These are phyloP conservation scores for Filobasidium floriforme DNA, from an alignment of 768 basidiomycete genomes.

Conservation along the genomic window DNA sequence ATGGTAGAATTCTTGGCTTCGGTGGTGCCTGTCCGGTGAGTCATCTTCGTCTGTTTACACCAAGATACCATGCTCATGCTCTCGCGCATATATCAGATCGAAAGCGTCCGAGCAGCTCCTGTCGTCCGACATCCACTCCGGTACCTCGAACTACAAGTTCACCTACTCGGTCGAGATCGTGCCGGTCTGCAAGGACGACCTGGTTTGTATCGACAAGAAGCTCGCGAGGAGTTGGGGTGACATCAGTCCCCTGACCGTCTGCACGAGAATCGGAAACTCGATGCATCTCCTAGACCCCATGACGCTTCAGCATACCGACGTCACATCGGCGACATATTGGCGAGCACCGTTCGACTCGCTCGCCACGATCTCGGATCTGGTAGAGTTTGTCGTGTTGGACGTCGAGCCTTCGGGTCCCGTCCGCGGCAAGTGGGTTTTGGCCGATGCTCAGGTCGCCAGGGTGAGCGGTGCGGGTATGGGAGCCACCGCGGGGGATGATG, in stretches of 20 bases:
- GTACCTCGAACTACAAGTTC: constrained; percentile 92
- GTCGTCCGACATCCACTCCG: constrained; percentile 82
- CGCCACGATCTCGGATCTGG: constrained; percentile 71
- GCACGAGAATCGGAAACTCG: constrained; percentile 83
- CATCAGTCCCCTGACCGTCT: constrained; percentile 78
- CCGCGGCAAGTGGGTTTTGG: constrained; percentile 72
- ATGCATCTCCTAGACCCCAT: constrained; percentile 83
- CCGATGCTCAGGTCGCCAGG: constrained; percentile 78
- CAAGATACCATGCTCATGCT: constrained; percentile 1
- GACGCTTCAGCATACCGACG: constrained; percentile 74
- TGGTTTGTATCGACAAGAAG: constrained; percentile 78
- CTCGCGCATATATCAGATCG: constrained; percentile 52
- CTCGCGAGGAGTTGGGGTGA: constrained; percentile 75
- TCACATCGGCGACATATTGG: constrained; percentile 76
- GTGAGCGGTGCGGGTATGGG: constrained; percentile 64
- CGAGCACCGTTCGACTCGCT: constrained; percentile 80
- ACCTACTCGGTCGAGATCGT: constrained; percentile 96
- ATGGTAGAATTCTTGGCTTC: constrained; percentile 89
- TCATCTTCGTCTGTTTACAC: constrained; percentile 14
- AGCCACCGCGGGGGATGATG: constrained; percentile 52
- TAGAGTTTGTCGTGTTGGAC: constrained; percentile 92
- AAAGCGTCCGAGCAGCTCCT: constrained; percentile 92
- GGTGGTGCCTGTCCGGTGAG: constrained; percentile 80
- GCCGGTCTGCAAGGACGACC: constrained; percentile 95
- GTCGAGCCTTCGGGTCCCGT: constrained; percentile 71